Conservation (phyloP, 192 early-diverging fungal species). For the Powellomyces hirtus region DNA sequence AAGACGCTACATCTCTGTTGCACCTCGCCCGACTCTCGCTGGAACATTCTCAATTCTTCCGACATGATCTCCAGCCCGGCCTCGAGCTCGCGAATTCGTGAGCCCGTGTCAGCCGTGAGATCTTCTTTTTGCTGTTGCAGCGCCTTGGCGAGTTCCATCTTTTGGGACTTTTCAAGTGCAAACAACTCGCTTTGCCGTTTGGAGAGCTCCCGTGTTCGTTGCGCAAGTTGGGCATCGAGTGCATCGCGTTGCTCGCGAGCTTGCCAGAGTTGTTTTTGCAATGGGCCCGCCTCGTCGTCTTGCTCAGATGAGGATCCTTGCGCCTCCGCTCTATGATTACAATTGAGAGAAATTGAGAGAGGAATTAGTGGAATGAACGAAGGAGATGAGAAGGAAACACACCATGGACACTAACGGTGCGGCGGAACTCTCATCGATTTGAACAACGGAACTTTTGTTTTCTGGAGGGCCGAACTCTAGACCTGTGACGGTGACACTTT, state of each 20-base stretch:
- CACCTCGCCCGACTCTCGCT: background rate
- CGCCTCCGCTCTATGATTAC: background rate
- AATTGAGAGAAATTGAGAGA: too few relatives aligned
- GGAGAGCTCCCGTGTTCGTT: background rate
- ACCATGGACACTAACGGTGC: too few relatives aligned
- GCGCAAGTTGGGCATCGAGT: background rate
- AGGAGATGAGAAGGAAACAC: too few relatives aligned
- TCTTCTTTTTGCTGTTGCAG: background rate
- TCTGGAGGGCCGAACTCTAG: too few relatives aligned
- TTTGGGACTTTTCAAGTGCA: background rate
- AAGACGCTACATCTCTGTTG: background rate
- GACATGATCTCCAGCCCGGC: background rate
- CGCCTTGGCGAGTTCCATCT: background rate
- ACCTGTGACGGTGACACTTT: too few relatives aligned
- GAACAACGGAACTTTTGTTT: too few relatives aligned
- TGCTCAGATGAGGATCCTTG: background rate
- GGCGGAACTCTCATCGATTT: too few relatives aligned
- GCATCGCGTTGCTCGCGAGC: conserved; percentile 7
- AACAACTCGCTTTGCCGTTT: background rate
- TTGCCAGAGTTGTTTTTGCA: conserved; percentile 8
- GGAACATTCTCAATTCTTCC: background rate
- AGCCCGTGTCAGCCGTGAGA: background rate
- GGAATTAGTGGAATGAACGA: too few relatives aligned
- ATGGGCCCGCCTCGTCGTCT: background rate
- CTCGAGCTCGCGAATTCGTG: background rate